Evolutionary conservation across 1,284 basidiomycete genomes (phyloP), one percentile per base, ranked within the genome.

Genomic region (Marasmius tenuissimus): DNA sequence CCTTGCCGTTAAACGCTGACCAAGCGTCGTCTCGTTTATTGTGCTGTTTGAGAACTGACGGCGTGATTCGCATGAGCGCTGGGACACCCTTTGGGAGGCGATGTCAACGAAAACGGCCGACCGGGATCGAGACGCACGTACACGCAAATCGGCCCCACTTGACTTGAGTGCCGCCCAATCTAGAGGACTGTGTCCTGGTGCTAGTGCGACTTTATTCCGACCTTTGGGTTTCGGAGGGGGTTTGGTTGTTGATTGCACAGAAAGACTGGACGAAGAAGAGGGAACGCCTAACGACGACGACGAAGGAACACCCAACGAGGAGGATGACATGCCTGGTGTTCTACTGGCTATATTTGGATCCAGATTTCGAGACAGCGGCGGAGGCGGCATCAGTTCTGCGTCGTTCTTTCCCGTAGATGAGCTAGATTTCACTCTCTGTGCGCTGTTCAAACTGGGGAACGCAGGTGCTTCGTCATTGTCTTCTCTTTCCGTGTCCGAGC

Each of bases 161-260:
- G 85, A 78, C 71, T 94, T 94, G 62, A 98, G 75, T 56, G 85
- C 87, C 1, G 96, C 96, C 97, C 97, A 99, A 76, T 99, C 97
- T 20, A 99, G 76, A 20, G 96, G 89, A 66, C 93, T 92, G 75
- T 91, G 93, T 3, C 97, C 97, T 1, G 97, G 97, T 11, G 91
- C 89, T 0, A 99, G 83, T 0, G 89, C 93, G 2, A 98, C 96
- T 76, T 97, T 98, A 57, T 80, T 85, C 22, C 85, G 76, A 68
- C 85, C 88, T 70, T 86, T 86, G 2, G 78, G 76, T 65, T 85
- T 83, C 4, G 74, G 71, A 1, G 87, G 86, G 3, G 77, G 76
- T 67, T 82, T 82, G 1, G 81, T 87, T 18, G 86, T 89, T 27
- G 79, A 81, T 33, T 82, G 79, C 0, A 85, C 80, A 1, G 86